Evolutionary conservation across 305 asterid genomes (phyloP).

Genomic region (Rubia balearica): DNA sequence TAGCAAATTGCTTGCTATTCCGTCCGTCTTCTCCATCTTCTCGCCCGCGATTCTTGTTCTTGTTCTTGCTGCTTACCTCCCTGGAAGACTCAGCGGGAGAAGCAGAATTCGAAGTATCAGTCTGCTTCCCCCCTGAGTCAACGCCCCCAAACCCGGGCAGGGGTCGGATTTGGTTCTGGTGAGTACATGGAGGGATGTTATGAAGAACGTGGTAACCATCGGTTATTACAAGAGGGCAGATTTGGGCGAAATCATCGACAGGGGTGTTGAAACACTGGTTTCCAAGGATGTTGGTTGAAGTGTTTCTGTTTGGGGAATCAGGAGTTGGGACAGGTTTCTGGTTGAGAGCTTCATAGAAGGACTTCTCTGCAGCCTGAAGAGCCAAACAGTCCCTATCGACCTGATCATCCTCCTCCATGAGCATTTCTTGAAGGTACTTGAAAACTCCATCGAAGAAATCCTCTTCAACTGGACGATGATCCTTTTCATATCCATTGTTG

Average conservation of each 20-base stretch:
- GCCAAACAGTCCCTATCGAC: constrained; percentile 31
- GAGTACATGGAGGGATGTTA: neutral
- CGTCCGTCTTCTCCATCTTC: constrained; percentile 24
- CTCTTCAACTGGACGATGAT: constrained; percentile 14
- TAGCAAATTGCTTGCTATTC: constrained; percentile 24
- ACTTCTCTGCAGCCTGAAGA: constrained; percentile 33
- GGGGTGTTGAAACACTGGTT: constrained; percentile 12
- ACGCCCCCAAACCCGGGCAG: neutral
- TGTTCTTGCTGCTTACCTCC: too few relatives aligned
- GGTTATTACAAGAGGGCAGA: neutral
- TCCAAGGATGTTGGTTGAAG: neutral
- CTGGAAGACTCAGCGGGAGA: neutral
- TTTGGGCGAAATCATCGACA: constrained; percentile 1
- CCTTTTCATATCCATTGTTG: too few relatives aligned
- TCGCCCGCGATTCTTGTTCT: constrained; percentile 26
- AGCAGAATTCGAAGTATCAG: neutral
- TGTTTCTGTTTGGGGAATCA: neutral
- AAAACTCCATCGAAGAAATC: constrained; percentile 21
- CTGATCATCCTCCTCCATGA: constrained; percentile 35
- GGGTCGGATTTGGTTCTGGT: neutral
- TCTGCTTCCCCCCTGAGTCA: neutral
- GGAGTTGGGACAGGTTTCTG: neutral
- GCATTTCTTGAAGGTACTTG: constrained; percentile 21
- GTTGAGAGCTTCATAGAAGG: constrained; percentile 21
- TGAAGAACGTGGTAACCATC: neutral